Evolutionary conservation across 257 asterid genomes (phyloP).

Genomic region (Parsonsia alboflavescens): DNA sequence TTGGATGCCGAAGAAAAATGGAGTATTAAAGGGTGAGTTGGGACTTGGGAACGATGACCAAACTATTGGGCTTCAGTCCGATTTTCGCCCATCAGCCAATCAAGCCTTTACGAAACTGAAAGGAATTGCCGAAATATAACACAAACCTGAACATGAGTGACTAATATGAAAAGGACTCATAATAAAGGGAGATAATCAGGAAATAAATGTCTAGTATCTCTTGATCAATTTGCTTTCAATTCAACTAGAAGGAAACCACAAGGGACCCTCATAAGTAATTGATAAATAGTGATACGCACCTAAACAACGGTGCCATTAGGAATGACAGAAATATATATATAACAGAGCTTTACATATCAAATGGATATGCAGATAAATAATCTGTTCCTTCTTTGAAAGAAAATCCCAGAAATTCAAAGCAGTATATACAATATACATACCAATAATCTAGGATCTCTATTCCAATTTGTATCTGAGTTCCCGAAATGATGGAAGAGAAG

Average conservation of each 20-base stretch:
- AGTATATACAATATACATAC: neutral
- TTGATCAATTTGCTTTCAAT: neutral
- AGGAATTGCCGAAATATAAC: too few relatives aligned
- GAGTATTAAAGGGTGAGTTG: too few relatives aligned
- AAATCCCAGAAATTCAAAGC: neutral
- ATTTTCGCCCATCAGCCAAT: too few relatives aligned
- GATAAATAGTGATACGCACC: neutral
- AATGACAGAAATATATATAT: neutral
- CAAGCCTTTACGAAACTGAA: too few relatives aligned
- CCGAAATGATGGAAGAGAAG: neutral
- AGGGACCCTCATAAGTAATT: neutral
- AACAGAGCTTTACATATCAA: neutral
- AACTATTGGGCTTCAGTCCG: too few relatives aligned
- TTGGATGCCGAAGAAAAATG: too few relatives aligned
- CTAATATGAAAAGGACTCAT: neutral
- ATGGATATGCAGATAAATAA: neutral
- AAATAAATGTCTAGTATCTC: neutral
- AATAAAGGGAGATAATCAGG: neutral
- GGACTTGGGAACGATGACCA: too few relatives aligned
- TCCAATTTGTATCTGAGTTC: neutral
- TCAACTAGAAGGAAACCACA: neutral
- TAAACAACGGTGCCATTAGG: neutral
- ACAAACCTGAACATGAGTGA: too few relatives aligned
- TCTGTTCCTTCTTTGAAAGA: neutral
- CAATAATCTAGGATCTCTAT: neutral